phyloP scores from a whole-genome alignment of 2,329 filamentous ascomycete species.

The Fulvia fulva region DNA sequence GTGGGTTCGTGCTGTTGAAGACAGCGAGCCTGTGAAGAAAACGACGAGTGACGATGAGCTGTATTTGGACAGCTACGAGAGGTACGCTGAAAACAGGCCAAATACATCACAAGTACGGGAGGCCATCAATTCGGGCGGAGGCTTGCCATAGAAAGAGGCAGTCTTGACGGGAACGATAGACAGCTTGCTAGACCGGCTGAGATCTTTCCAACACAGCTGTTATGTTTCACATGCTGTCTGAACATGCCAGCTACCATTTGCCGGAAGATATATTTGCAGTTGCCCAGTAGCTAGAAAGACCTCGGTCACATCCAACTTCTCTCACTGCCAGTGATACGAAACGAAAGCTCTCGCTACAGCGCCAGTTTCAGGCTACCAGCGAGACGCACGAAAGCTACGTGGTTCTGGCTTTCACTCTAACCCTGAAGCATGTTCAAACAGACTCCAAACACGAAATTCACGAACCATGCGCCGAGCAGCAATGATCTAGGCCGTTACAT shows the following conservation, averaged over 20 bases:
- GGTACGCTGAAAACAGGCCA: slow-evolving; percentile 60
- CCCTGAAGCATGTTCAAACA: background rate
- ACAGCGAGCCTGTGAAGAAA: slow-evolving; percentile 57
- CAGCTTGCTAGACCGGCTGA: too few species aligned
- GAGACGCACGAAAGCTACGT: background rate
- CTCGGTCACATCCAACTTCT: background rate
- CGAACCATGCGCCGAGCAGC: background rate
- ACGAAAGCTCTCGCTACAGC: background rate
- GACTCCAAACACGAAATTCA: background rate
- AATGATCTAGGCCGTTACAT: background rate
- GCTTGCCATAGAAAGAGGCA: slow-evolving; percentile 42
- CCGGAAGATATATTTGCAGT: background rate
- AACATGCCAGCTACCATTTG: background rate
- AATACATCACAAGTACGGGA: slow-evolving; percentile 56
- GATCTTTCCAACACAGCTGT: background rate
- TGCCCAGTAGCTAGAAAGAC: too few species aligned
- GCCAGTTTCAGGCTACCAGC: background rate
- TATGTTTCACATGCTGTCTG: background rate
- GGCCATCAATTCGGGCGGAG: slow-evolving; percentile 57
- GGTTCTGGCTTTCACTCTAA: background rate
- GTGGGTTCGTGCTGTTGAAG: slow-evolving; percentile 69
- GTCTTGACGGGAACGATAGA: too few species aligned
- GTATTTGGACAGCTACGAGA: slow-evolving; percentile 64
- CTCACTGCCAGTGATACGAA: background rate
- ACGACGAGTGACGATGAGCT: slow-evolving; percentile 65